phyloP scores from a whole-genome alignment of 73 alveolate species.

The Paraurostyla sp. region DNA sequence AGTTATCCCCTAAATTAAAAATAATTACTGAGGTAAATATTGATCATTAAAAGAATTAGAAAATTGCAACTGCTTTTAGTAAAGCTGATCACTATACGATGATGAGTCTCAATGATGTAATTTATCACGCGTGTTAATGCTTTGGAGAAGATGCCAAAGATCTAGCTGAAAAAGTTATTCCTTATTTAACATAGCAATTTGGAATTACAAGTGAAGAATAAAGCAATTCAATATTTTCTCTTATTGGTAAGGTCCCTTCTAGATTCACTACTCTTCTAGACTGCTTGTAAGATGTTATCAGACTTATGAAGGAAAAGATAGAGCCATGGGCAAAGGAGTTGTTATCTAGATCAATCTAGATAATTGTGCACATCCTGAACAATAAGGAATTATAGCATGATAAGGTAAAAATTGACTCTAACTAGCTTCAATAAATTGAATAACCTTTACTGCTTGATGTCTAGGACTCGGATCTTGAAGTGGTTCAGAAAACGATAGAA shows the following conservation, averaged over 20 bases:
- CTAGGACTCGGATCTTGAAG: background rate
- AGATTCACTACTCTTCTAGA: background rate
- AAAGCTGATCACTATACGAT: slow-evolving; percentile 41
- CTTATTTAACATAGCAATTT: background rate
- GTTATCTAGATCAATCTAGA: background rate
- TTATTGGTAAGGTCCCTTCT: background rate
- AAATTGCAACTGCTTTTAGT: background rate
- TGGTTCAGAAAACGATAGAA: slow-evolving; percentile 18
- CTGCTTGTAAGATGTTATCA: background rate
- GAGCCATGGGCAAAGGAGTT: background rate
- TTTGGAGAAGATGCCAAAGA: background rate
- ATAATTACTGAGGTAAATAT: background rate
- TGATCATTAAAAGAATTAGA: background rate
- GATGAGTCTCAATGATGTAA: slow-evolving; percentile 38
- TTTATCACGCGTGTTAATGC: background rate
- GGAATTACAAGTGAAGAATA: background rate
- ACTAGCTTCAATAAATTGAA: background rate
- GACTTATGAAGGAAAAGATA: background rate
- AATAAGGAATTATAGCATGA: background rate
- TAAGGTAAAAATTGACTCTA: background rate
- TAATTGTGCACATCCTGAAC: background rate
- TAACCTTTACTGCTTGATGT: background rate
- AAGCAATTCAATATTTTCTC: slow-evolving; percentile 47
- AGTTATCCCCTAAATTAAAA: background rate
- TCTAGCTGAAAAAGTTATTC: slow-evolving; percentile 8